These are phyloP conservation scores for Xylaria nigripes DNA, from an alignment of 495 filamentous ascomycete genomes.

Conservation along the genomic window DNA sequence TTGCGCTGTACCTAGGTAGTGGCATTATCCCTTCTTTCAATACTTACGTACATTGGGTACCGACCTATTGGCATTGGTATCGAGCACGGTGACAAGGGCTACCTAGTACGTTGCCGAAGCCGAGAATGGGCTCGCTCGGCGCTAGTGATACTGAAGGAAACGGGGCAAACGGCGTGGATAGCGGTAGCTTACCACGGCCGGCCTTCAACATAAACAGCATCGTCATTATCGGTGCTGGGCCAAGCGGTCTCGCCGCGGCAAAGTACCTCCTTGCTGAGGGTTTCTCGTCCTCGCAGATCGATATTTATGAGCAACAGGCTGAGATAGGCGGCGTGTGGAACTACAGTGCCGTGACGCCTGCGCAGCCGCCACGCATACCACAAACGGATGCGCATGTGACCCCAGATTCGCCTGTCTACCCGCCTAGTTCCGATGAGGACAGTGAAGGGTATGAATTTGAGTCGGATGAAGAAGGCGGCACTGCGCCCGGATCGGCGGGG, in stretches of 20 bases:
- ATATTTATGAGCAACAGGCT: conserved; percentile 72
- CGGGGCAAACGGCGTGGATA: background rate
- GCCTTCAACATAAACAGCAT: conserved; percentile 43
- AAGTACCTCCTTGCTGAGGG: conserved; percentile 67
- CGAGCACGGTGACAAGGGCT: too few species aligned
- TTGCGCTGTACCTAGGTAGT: too few species aligned
- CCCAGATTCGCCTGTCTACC: conserved; percentile 33
- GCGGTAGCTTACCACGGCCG: background rate
- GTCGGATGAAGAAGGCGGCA: conserved; percentile 9
- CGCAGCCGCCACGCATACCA: conserved; percentile 26
- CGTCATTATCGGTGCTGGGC: conserved; percentile 65
- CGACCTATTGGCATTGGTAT: too few species aligned
- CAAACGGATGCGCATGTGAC: conserved; percentile 33
- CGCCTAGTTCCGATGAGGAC: conserved; percentile 1
- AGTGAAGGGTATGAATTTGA: conserved; percentile 4
- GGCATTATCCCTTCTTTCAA: too few species aligned
- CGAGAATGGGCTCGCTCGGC: conserved; percentile 4
- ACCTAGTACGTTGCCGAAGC: background rate
- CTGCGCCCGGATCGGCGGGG: conserved; percentile 10
- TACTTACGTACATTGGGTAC: too few species aligned
- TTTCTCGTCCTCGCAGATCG: conserved; percentile 57
- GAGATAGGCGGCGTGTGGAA: conserved; percentile 80
- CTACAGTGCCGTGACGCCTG: conserved; percentile 41
- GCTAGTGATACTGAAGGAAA: background rate
- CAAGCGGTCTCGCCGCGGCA: conserved; percentile 57